A percentile compares a stretch with the other conserved stretches of the same genome.
Conservation (phyloP, 305 asterid genomes). For the Plantago lanceolata region DNA sequence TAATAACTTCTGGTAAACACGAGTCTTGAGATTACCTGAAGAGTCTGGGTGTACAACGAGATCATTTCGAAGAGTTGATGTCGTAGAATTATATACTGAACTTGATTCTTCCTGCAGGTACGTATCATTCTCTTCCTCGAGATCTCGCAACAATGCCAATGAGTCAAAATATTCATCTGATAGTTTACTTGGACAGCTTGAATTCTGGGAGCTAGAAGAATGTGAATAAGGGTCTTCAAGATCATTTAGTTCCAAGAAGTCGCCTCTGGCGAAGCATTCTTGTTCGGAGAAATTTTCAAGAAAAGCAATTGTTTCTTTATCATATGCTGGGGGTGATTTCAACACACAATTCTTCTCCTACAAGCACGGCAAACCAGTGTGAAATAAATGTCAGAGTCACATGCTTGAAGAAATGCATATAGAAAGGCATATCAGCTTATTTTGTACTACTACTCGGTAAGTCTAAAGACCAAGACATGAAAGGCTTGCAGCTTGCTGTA, state of each 20-base stretch:
- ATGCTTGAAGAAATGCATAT: too few relatives aligned
- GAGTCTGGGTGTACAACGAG: constrained; percentile 40
- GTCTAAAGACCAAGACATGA: too few relatives aligned
- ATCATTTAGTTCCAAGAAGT: constrained; percentile 63
- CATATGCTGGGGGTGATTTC: constrained; percentile 15
- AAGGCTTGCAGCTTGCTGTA: too few relatives aligned
- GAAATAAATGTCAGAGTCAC: not conserved
- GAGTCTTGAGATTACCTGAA: constrained; percentile 34
- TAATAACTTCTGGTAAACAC: too few relatives aligned
- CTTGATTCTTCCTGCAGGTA: constrained; percentile 24
- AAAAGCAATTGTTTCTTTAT: constrained; percentile 23
- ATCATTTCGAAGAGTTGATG: constrained; percentile 29
- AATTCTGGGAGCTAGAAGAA: constrained; percentile 56
- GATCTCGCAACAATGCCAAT: constrained; percentile 36
- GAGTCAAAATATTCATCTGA: constrained; percentile 59
- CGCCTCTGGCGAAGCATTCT: constrained; percentile 39
- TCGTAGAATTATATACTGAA: constrained; percentile 27
- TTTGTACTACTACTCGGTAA: too few relatives aligned
- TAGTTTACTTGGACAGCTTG: constrained; percentile 46
- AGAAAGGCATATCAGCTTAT: too few relatives aligned
- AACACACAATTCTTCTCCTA: constrained; percentile 17
- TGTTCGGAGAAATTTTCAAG: constrained; percentile 17
- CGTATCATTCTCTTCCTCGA: constrained; percentile 33
- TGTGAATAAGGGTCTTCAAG: constrained; percentile 42
- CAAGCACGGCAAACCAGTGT: constrained; percentile 4